These are phyloP conservation scores for Cadophora malorum DNA, from an alignment of 2,329 filamentous ascomycete genomes.

Conservation along the genomic window DNA sequence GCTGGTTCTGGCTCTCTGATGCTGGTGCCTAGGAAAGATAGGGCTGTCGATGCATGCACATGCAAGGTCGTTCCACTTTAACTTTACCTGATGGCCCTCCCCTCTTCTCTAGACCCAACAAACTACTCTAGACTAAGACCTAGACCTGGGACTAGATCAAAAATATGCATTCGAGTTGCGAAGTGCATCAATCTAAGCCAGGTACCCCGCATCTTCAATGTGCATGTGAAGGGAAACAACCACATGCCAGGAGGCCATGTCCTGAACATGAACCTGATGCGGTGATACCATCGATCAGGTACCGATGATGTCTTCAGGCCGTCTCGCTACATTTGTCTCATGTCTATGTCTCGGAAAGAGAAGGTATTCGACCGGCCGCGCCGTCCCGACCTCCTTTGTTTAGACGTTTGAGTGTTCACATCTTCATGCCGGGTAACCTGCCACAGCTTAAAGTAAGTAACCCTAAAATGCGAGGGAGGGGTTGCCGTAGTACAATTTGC, in stretches of 20 bases:
- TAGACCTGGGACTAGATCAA: background rate
- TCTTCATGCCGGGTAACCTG: background rate
- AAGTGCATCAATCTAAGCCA: background rate
- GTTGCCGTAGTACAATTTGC: background rate
- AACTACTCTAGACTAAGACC: background rate
- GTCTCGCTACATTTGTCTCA: background rate
- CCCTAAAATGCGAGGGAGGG: background rate
- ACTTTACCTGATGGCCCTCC: background rate
- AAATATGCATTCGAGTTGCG: background rate
- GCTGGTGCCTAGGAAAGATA: background rate
- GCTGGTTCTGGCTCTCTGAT: background rate
- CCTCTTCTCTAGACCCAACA: background rate
- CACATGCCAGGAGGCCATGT: background rate
- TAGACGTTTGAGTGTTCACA: slow-evolving; percentile 3
- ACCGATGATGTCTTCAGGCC: slow-evolving; percentile 9
- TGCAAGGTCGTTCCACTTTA: slow-evolving; percentile 8
- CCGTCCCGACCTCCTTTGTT: slow-evolving; percentile 2
- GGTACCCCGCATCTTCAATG: slow-evolving; percentile 1
- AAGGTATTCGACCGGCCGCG: background rate
- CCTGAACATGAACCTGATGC: background rate
- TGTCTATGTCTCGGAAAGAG: slow-evolving; percentile 5
- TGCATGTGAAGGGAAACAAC: slow-evolving; percentile 2
- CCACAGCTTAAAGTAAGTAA: background rate
- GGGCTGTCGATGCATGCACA: slow-evolving; percentile 12
- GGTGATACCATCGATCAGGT: slow-evolving; percentile 16